A percentile compares a stretch with the other conserved stretches of the same genome.
These are phyloP conservation scores for Tylopilus felleus DNA, from an alignment of 768 basidiomycete genomes.

Conservation along the genomic window DNA sequence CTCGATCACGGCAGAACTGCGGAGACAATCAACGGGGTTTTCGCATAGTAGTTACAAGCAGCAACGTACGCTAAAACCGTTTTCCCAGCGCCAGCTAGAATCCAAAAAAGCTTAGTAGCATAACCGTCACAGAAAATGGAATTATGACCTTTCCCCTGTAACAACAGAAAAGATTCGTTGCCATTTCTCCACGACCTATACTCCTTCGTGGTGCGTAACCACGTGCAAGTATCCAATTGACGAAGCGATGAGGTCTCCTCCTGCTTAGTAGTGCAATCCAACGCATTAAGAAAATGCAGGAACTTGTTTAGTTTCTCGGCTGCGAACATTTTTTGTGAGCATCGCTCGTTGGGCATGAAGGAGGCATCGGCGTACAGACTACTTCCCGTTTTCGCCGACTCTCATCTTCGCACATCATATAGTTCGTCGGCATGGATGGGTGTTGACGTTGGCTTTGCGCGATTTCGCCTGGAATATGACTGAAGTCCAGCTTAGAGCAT, in stretches of 20 bases:
- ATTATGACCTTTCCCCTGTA: not conserved
- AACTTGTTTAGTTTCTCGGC: not conserved
- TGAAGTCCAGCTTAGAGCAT: too few relatives aligned
- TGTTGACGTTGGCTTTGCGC: too few relatives aligned
- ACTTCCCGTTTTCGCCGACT: too few relatives aligned
- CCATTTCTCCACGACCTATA: not conserved
- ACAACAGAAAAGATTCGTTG: not conserved
- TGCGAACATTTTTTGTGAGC: not conserved
- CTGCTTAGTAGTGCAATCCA: not conserved
- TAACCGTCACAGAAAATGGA: not conserved
- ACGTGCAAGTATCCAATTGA: not conserved
- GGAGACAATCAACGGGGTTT: not conserved
- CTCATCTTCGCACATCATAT: too few relatives aligned
- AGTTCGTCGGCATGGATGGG: too few relatives aligned
- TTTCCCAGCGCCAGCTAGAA: not conserved
- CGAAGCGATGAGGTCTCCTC: not conserved
- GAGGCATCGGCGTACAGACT: too few relatives aligned
- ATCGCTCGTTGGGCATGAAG: too few relatives aligned
- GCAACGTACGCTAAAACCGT: not conserved
- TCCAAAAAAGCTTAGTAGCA: not conserved
- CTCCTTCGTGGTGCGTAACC: not conserved
- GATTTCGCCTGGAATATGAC: too few relatives aligned
- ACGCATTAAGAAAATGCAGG: not conserved
- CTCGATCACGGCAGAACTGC: not conserved
- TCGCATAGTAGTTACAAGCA: not conserved